A percentile compares a stretch with the other conserved stretches of the same genome.
Conservation (phyloP, 75 land plant genomes). For the Cupressus sempervirens region DNA sequence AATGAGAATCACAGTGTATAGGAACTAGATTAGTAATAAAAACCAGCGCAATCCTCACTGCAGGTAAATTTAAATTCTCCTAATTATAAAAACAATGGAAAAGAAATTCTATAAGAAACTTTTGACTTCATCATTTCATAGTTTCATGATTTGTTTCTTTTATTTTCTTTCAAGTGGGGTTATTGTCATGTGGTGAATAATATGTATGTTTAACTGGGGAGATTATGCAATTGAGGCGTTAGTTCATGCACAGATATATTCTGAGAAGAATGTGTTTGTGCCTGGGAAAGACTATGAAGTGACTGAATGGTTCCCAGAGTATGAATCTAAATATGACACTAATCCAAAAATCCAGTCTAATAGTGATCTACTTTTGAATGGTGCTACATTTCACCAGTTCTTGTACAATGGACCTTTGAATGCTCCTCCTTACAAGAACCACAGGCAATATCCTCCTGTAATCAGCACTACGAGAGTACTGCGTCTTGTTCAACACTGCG, state of each 20-base stretch:
- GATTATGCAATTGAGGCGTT: slow-evolving; percentile 43
- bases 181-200: slow-evolving; percentile 20
- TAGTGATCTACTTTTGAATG: slow-evolving; percentile 27
- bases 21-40: slow-evolving; percentile 35
- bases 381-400: slow-evolving; percentile 2
- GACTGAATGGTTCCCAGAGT: neutral
- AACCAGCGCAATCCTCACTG: slow-evolving; percentile 44
- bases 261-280: slow-evolving; percentile 41
- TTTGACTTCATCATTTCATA: no score
- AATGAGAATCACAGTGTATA: slow-evolving; percentile 29
- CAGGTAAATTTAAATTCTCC: slow-evolving; percentile 14
- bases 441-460: neutral
- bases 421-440: slow-evolving; percentile 24
- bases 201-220: slow-evolving; percentile 41
- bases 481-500: no score
- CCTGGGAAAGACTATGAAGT: neutral
- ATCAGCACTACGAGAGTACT: no score
- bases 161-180: no score
- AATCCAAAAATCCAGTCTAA: slow-evolving; percentile 22
- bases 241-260: slow-evolving; percentile 24
- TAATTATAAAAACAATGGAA: slow-evolving; percentile 10
- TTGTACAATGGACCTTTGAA: neutral
- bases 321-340: slow-evolving; percentile 31
- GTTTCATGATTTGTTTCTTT: no score
- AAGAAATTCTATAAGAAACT: no score